These are phyloP conservation scores for Neostapfia colusana DNA, from an alignment of 176 grass and related monocot genomes.

Conservation along the genomic window DNA sequence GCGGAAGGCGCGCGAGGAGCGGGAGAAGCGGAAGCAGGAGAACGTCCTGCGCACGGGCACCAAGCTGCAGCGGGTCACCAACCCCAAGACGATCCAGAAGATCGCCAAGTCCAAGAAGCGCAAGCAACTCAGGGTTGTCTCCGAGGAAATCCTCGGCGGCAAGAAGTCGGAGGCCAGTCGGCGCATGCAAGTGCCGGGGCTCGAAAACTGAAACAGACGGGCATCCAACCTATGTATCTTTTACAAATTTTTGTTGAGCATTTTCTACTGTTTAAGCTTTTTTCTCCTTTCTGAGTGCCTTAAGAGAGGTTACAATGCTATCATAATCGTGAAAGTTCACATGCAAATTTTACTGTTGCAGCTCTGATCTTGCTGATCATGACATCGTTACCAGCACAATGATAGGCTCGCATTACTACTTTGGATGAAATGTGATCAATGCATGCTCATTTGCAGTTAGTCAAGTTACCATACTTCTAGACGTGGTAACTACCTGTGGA, in stretches of 20 bases:
- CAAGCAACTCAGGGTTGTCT: conserved; percentile 76
- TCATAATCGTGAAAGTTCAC: neutral
- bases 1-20: conserved; percentile 74
- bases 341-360: neutral
- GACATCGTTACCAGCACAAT: neutral
- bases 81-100: conserved; percentile 94
- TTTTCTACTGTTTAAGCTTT: conserved; percentile 38
- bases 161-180: conserved; percentile 54
- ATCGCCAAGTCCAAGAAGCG: conserved; percentile 91
- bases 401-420: neutral
- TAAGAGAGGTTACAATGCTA: conserved; percentile 5
- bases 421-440: neutral
- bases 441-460: too few species aligned
- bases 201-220: conserved; percentile 27
- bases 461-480: too few species aligned
- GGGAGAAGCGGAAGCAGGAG: conserved; percentile 92
- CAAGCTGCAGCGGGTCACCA: conserved; percentile 83
- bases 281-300: neutral
- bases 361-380: neutral
- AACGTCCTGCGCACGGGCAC: conserved; percentile 76
- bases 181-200: conserved; percentile 46
- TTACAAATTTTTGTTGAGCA: neutral
- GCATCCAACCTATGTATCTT: neutral
- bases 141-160: conserved; percentile 67
- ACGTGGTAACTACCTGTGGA: too few species aligned